A percentile compares a stretch with the other conserved stretches of the same genome.
Evolutionary conservation across 345 rosid species (phyloP).

Genomic region (Psidium guajava): DNA sequence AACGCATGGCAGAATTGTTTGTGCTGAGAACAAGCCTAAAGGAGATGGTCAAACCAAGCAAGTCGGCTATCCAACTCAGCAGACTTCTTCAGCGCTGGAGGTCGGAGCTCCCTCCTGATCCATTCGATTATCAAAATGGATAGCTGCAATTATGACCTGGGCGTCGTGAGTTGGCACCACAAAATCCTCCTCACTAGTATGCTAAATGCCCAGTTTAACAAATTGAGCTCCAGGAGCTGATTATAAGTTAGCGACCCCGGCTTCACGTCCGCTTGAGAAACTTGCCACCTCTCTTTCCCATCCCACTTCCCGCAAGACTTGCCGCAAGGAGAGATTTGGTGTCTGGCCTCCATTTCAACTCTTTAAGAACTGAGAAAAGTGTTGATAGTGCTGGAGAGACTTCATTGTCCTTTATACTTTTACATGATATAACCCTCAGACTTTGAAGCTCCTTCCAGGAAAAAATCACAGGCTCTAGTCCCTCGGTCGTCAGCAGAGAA

Average conservation of each 20-base stretch:
- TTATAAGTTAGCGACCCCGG: background rate
- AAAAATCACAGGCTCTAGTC: slow-evolving; percentile 62
- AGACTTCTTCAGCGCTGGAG: background rate
- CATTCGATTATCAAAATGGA: background rate
- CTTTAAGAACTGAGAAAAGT: slow-evolving; percentile 61
- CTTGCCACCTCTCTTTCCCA: slow-evolving; percentile 68
- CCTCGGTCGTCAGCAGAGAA: slow-evolving; percentile 60
- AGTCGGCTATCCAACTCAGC: background rate
- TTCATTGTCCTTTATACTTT: slow-evolving; percentile 61
- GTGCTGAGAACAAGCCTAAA: background rate
- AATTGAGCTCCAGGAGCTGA: background rate
- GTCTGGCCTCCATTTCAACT: slow-evolving; percentile 90
- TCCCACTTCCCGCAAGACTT: slow-evolving; percentile 52
- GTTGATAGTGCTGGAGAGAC: slow-evolving; percentile 59
- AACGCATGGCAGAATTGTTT: background rate
- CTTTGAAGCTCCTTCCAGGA: slow-evolving; percentile 66
- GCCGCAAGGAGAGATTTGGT: slow-evolving; percentile 51
- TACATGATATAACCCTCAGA: slow-evolving; percentile 60
- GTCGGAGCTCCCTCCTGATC: background rate
- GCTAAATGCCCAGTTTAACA: background rate
- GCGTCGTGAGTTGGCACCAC: background rate
- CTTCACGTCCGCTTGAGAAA: slow-evolving; percentile 46
- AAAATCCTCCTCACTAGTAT: background rate
- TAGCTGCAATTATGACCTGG: background rate
- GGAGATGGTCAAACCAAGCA: background rate